Conservation (phyloP, 1,139 yeast species). For the Candida glucosophila region DNA sequence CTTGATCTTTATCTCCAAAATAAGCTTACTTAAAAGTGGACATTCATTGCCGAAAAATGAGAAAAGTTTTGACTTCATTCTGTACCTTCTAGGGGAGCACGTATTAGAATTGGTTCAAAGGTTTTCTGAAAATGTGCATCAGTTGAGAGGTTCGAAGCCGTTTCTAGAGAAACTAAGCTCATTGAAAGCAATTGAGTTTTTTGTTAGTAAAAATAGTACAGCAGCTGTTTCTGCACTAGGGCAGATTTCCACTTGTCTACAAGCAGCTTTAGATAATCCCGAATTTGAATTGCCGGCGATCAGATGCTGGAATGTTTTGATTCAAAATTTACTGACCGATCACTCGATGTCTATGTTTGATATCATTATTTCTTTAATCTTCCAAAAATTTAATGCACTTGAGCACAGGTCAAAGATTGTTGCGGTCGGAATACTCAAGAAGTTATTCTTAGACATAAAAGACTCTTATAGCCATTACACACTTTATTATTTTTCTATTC, state of each 20-base stretch:
- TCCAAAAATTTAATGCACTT: slow-evolving; percentile 57
- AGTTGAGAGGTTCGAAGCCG: slow-evolving; percentile 61
- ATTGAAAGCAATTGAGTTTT: slow-evolving; percentile 62
- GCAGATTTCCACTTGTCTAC: slow-evolving; percentile 81
- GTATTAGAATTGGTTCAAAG: slow-evolving; percentile 70
- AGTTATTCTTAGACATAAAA: slow-evolving; percentile 27
- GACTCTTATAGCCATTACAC: slow-evolving; percentile 32
- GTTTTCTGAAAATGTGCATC: slow-evolving; percentile 74
- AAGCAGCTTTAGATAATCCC: slow-evolving; percentile 61
- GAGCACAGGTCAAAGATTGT: slow-evolving; percentile 36
- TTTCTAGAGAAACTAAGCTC: slow-evolving; percentile 66
- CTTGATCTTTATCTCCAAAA: slow-evolving; percentile 29
- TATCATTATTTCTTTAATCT: slow-evolving; percentile 35
- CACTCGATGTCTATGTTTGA: slow-evolving; percentile 43
- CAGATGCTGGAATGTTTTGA: slow-evolving; percentile 57
- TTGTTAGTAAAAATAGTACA: slow-evolving; percentile 52
- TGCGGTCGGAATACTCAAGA: slow-evolving; percentile 37
- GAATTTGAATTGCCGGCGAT: slow-evolving; percentile 58
- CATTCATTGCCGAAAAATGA: slow-evolving; percentile 4
- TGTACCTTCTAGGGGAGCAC: slow-evolving; percentile 39
- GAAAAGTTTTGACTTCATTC: slow-evolving; percentile 12
- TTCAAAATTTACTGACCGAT: slow-evolving; percentile 39
- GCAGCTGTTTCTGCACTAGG: slow-evolving; percentile 74
- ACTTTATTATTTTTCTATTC: slow-evolving; percentile 41
- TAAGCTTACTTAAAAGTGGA: slow-evolving; percentile 13